Evolutionary conservation across 2,329 filamentous ascomycete genomes (phyloP), one percentile per base, ranked within the genome.

Genomic region (Tolypocladium inflatum): DNA sequence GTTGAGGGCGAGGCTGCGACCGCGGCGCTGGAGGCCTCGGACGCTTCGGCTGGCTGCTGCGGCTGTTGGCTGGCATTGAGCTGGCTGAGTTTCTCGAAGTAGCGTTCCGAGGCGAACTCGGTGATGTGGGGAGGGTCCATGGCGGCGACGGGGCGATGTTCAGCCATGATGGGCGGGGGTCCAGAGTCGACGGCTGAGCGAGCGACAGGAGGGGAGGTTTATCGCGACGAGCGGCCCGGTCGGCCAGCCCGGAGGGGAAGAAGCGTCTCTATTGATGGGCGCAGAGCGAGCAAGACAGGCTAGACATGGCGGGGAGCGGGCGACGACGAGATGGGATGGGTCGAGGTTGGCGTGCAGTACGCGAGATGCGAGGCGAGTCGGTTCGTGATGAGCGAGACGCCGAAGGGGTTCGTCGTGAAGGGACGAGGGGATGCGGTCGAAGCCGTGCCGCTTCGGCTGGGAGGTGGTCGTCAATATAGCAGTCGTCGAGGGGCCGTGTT

Each of bases 41-140:
- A 21, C 39, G 60, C 61, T 63, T 72, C 63, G 43, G 30, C 26
- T 11, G 62, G 66, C 38, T 73, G 68, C 63, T 77, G 76, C 21
- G 73, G 73, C 62, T 72, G 76, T 37, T 79, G 73, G 39, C 38
- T 60, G 67, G 76, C 78, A 68, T 72, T 81, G 64, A 74, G 78
- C 71, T 84, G 80, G 58, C 74, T 78, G 60, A 86, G 70, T 71
- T 87, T 87, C 57, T 80, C 78, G 63, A 86, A 83, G 67, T 85
- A 87, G 62, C 81, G 81, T 70, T 82, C 77, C 51, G 84, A 87
- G 61, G 83, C 84, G 72, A 87, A 87, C 70, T 87, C 84, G 60
- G 84, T 85, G 61, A 84, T 77, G 63, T 86, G 83, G 64, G 80
- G 77, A 66, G 81, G 82, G 63, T 86, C 84, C 82, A 86, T 85